Evolutionary conservation across 1,284 basidiomycete species (phyloP).

Genomic region (Phlebopus sp.): DNA sequence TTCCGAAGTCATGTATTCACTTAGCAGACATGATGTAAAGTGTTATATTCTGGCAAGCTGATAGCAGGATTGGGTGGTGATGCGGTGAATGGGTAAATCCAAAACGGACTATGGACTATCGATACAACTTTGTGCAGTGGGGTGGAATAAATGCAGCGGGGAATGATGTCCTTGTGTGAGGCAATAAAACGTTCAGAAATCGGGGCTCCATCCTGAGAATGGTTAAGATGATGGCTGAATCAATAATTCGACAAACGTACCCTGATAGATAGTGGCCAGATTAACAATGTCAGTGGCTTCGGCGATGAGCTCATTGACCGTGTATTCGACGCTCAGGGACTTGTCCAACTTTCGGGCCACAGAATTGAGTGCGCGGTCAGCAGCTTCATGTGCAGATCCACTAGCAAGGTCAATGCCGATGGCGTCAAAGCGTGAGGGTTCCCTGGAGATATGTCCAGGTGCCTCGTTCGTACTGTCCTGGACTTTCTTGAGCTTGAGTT

Average conservation of each 20-base stretch:
- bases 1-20: not conserved
- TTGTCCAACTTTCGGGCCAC: slow-evolving; percentile 83
- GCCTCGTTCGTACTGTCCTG: slow-evolving; percentile 40
- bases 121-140: slow-evolving; percentile 7
- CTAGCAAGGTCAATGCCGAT: slow-evolving; percentile 61
- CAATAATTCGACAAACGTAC: slow-evolving; percentile 38
- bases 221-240: not conserved
- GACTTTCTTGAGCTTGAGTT: slow-evolving; percentile 62
- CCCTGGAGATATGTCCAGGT: slow-evolving; percentile 15
- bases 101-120: slow-evolving; percentile 6
- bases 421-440: slow-evolving; percentile 30
- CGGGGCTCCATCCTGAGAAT: slow-evolving; percentile 36
- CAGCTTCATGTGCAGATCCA: slow-evolving; percentile 76
- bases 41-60: not conserved
- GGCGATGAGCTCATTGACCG: slow-evolving; percentile 90
- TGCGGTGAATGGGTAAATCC: not conserved
- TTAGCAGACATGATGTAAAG: too few species aligned
- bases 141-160: not conserved
- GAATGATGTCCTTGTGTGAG: not conserved
- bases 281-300: slow-evolving; percentile 82
- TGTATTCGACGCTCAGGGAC: slow-evolving; percentile 86
- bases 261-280: slow-evolving; percentile 76
- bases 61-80: not conserved
- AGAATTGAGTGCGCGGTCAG: slow-evolving; percentile 81
- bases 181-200: slow-evolving; percentile 23